Evolutionary conservation across 2,329 filamentous ascomycete species (phyloP).

Genomic region (Arachnopeziza araneosa): DNA sequence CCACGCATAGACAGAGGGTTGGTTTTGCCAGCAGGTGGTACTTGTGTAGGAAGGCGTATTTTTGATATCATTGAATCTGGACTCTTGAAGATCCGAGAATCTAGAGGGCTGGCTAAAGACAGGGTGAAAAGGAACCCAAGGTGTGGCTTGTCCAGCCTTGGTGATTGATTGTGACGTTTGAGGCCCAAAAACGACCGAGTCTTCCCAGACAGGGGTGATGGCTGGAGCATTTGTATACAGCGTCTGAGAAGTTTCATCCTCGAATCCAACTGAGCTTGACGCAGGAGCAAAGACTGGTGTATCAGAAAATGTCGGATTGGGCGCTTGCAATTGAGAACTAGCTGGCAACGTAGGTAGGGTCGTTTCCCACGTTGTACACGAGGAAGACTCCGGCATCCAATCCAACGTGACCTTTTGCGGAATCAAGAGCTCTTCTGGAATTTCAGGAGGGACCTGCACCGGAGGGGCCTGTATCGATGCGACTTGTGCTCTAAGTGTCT

Average conservation of each 20-base stretch:
- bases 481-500: slow-evolving; percentile 24
- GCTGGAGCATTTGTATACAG: slow-evolving; percentile 15
- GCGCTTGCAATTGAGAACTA: slow-evolving; percentile 8
- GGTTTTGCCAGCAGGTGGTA: slow-evolving; percentile 22
- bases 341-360: slow-evolving; percentile 1
- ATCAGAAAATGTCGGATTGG: slow-evolving; percentile 11
- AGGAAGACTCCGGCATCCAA: slow-evolving; percentile 18
- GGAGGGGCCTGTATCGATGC: slow-evolving; percentile 9
- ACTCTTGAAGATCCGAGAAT: slow-evolving; percentile 20
- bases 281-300: slow-evolving; percentile 11
- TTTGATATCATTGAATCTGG: slow-evolving; percentile 22
- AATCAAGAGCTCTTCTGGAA: slow-evolving; percentile 20
- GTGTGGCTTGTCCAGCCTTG: slow-evolving; percentile 13
- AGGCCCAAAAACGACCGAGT: slow-evolving; percentile 18
- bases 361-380: slow-evolving; percentile 9
- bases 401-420: slow-evolving; percentile 20
- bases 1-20: slow-evolving; percentile 28
- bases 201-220: slow-evolving; percentile 23
- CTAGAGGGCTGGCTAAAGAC: slow-evolving; percentile 24
- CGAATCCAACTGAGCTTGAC: slow-evolving; percentile 11
- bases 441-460: slow-evolving; percentile 15
- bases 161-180: slow-evolving; percentile 12
- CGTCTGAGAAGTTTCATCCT: slow-evolving; percentile 16
- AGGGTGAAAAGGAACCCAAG: slow-evolving; percentile 26
- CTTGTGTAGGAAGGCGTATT: slow-evolving; percentile 12